Evolutionary conservation across 2,329 filamentous ascomycete genomes (phyloP), one percentile per base, ranked within the genome.

Genomic region (Fusarium beomiforme): DNA sequence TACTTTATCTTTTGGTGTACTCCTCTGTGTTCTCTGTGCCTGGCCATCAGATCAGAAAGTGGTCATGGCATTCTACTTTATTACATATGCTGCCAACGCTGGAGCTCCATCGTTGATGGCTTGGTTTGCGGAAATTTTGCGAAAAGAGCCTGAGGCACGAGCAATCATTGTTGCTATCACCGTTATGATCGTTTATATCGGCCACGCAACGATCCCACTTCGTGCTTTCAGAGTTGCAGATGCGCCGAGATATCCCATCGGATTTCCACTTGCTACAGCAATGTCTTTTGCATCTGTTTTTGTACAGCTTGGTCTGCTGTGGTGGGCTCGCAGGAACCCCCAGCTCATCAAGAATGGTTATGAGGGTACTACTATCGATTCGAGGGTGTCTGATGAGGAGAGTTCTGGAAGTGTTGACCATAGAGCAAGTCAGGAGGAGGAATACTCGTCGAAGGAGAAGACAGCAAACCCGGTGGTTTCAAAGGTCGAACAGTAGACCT

Each of bases 151-250:
- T 3, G 80, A 81, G 58, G 80, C 79, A 7, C 72, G 80, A 13
- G 77, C 80, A 2, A 78, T 81, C 24, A 71, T 81, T 9, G 80
- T 81, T 13, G 80, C 79, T 0, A 46, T 81, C 10, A 80, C 80
- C 0, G 78, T 82, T n/a, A 82, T 79, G 10, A 63, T 82, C 6
- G 80, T 82, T 2, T 82, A 82, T 33, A 67, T 81, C 5, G 81
- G 81, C 0, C 80, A 82, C 19, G 80, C 80, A 3, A 82, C 81
- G 0, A 81, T 82, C 6, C 81, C 81, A 0, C 73, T 82, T 31
- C 74, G 81, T 1, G 79, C 79, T 1, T 82, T 79, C 56, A 76
- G 78, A 23, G 79, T 80, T 1, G 71, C 75, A 0, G 80, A 82
- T 44, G 75, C 80, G 2, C 80, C 81, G 1, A 64, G 68, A 6